Conservation (phyloP, 805 yeast species). For the Wickerhamiella parazyma region DNA sequence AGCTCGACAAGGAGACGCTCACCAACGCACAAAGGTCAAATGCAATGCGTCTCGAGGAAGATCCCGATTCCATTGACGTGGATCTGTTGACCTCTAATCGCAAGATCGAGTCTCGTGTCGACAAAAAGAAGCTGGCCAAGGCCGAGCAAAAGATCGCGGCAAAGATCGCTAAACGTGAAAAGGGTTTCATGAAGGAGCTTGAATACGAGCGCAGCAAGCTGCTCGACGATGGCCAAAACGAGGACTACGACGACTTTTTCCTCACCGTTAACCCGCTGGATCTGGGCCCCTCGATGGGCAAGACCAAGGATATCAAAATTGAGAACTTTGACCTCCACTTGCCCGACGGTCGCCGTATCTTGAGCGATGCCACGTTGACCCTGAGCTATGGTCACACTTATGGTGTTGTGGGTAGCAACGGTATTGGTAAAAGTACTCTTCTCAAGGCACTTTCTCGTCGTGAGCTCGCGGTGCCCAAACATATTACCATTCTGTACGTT, state of each 20-base stretch:
- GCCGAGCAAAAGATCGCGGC: constrained; percentile 96
- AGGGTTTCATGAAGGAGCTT: constrained; percentile 23
- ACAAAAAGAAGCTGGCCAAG: constrained; percentile 89
- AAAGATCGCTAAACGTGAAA: constrained; percentile 73
- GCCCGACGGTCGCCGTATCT: constrained; percentile 88
- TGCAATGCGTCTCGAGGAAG: constrained; percentile 27
- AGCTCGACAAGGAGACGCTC: constrained; percentile 52
- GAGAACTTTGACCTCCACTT: constrained; percentile 90
- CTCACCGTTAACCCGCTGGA: constrained; percentile 91
- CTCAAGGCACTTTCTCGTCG: constrained; percentile 84
- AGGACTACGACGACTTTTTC: constrained; percentile 89
- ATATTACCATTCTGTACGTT: constrained; percentile 88
- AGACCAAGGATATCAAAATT: constrained; percentile 89
- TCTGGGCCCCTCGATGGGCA: constrained; percentile 51
- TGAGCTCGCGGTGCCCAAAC: constrained; percentile 88
- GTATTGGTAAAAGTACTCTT: constrained; percentile 97
- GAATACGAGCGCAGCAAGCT: constrained; percentile 70
- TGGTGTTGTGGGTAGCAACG: constrained; percentile 97
- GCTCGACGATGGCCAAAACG: constrained; percentile 44
- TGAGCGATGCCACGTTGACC: constrained; percentile 75
- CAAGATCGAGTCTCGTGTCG: constrained; percentile 86
- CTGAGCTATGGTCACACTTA: constrained; percentile 87
- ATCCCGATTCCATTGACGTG: constrained; percentile 45
- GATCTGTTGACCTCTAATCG: constrained; percentile 69
- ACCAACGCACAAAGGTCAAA: constrained; percentile 56